Evolutionary conservation across 2,329 filamentous ascomycete genomes (phyloP), one percentile per base, ranked within the genome.

Genomic region (Aspergillus pseudotamarii): DNA sequence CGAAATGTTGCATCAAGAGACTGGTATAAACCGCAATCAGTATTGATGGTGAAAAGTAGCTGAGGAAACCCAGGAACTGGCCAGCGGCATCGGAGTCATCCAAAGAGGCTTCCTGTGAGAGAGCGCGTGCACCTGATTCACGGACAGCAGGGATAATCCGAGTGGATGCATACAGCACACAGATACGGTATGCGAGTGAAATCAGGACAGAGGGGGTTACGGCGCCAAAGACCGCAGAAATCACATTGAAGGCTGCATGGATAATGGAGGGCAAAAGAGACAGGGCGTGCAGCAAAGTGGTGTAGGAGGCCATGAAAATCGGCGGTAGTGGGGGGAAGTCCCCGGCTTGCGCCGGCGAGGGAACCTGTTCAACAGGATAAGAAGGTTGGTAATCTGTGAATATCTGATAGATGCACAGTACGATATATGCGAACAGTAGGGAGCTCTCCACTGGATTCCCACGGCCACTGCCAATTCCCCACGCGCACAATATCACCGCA

Each of bases 391-490:
- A 98, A 80, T 99, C 95, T 72, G 95, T 99, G 79, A 98, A 98
- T 78, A 98, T 98, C 79, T 99, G 95, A 81, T 98, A 99, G 74
- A 98, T 91, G 82, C 94, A 98, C 66, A 99, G 89, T n/a, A 97
- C 95, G 65, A 97, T 88, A 79, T 99, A 99, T 73, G 95, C 94
- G 75, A 99, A 98, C 63, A 99, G 86, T 12, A 99, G 83, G 26
- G 94, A 97, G 69, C 93, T 96, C 80, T 99, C 94, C 60, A 98
- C 91, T 2, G 94, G 93, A 73, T 97, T 99, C 65, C 95, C 95
- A 71, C 94, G 89, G 1, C 94, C 94, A 72, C 92, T 97, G 65
- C 91, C 92, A 70, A 98, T 97, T 30, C 95, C 95, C 84, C 94
- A 97, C 16, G 91, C 92, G 76, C 93, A 95, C 16, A 99, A 84